Base-by-base conservation (phyloP, 129 eudicot species). In the Artemisia tridentata region DNA sequence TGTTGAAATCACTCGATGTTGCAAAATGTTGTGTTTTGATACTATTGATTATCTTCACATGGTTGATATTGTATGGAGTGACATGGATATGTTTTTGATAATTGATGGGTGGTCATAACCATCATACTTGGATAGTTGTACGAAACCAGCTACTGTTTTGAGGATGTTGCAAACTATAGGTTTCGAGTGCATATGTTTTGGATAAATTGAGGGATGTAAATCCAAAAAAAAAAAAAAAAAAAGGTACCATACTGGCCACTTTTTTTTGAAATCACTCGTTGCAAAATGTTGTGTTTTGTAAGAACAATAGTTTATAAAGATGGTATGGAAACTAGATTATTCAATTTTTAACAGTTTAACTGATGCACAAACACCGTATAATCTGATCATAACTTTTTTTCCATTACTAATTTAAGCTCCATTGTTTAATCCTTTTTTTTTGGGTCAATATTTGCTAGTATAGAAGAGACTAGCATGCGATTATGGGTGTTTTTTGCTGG, bases 41-140 rank as follows among this genome's bases (percentile, higher is more conserved):
- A 29, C n/a, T 0, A 12, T 3, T 55, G 29, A 9, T 55, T 55
- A 55, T 9, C 0, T 55, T 55, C 14, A 18, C 34, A 29, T 29
- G 34, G 34, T 29, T 4, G 34, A 17, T 53, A 53, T 53, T 18
- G 23, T 17, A 16, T 53, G 23, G 7, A 11, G 13, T 45, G 3
- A 46, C 41, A 20, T 25, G 41, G 14, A 70, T 15, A n/a, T 67
- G 59, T 25, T 47, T 21, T 56, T 20, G 49, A 31, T 69, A 31
- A 52, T 27, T 53, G 23, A 52, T 11, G 50, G n/a, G 15, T 68
- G 25, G 61, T 51, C n/a, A 27, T 68, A 27, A 55, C 20, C 9
- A 15, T 19, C 5, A 19, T 27, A 65, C 60, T 68, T 71, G 53
- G 38, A 17, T 66, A 23, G 54, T 13, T 61, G 66, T 29, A 63